Percentiles rank a stretch among this genome's conserved stretches.
phyloP scores from a whole-genome alignment of 129 eudicot species.

The Lactuca saligna region DNA sequence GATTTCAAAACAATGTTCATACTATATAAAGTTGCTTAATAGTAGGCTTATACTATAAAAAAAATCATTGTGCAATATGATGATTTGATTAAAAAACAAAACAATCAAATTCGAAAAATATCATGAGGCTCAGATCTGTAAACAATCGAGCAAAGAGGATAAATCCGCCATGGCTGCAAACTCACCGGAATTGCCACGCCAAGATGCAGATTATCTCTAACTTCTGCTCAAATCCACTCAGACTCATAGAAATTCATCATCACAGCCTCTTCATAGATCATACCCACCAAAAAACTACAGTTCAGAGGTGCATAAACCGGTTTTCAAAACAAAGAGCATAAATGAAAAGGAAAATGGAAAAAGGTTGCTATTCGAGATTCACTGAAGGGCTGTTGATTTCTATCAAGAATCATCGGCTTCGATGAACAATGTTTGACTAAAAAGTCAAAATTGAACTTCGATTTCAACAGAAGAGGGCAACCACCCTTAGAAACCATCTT shows the following conservation, averaged over 20 bases:
- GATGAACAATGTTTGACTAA: too few species aligned
- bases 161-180: conserved; percentile 25
- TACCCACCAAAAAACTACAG: too few species aligned
- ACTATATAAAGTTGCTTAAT: too few species aligned
- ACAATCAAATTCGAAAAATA: not conserved
- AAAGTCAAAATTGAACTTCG: not conserved
- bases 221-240: conserved; percentile 7
- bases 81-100: too few species aligned
- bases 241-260: conserved; percentile 12
- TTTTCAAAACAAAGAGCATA: too few species aligned
- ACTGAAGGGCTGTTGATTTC: conserved; percentile 1
- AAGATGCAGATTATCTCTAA: conserved; percentile 16
- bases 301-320: too few species aligned
- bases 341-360: too few species aligned
- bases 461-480: conserved; percentile 8
- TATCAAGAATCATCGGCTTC: not conserved
- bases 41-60: too few species aligned
- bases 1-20: too few species aligned
- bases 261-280: conserved; percentile 4
- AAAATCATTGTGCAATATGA: too few species aligned
- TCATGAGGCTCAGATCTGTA: conserved; percentile 18
- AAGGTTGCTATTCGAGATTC: too few species aligned
- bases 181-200: conserved; percentile 19
- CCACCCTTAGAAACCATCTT: conserved; percentile 17
- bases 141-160: conserved; percentile 14